A percentile compares a stretch with the other conserved stretches of the same genome.
These are phyloP conservation scores for Epichloe baconii DNA, from an alignment of 2,329 filamentous ascomycete species.

Conservation along the genomic window DNA sequence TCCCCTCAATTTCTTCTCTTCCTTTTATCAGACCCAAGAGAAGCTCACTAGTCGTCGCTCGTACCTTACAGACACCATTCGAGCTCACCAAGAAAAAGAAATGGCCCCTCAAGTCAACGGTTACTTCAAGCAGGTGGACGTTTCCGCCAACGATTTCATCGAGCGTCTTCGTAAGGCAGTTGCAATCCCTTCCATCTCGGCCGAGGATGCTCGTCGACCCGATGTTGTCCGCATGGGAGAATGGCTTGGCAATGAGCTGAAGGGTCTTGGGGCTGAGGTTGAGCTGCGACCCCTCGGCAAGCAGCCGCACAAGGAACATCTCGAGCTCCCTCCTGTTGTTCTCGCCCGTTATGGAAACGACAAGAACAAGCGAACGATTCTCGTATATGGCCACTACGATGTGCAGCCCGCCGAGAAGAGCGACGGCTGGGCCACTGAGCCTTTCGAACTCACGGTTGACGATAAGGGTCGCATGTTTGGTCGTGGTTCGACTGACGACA, in stretches of 20 bases:
- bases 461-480: conserved; percentile 93
- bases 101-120: conserved; percentile 87
- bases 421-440: conserved; percentile 92
- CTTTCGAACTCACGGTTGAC: conserved; percentile 78
- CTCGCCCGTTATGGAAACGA: conserved; percentile 87
- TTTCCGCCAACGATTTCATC: conserved; percentile 68
- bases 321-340: conserved; percentile 86
- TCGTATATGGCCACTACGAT: conserved; percentile 98
- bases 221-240: conserved; percentile 97
- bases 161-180: conserved; percentile 83
- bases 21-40: conserved; percentile 6
- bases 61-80: conserved; percentile 41
- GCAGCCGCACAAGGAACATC: conserved; percentile 79
- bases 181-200: conserved; percentile 90
- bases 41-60: conserved; percentile 16
- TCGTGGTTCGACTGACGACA: conserved; percentile 91
- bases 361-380: conserved; percentile 82
- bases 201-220: conserved; percentile 73
- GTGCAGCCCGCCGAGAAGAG: conserved; percentile 89
- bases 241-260: conserved; percentile 75
- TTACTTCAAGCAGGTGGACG: conserved; percentile 88
- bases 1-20: conserved; percentile 11
- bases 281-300: conserved; percentile 79
- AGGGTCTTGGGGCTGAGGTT: conserved; percentile 71
- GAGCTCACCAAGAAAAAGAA: conserved; percentile 49